A percentile compares a stretch with the other conserved stretches of the same genome.
Evolutionary conservation across 768 basidiomycete species (phyloP).

Genomic region (Collybiopsis luxurians): DNA sequence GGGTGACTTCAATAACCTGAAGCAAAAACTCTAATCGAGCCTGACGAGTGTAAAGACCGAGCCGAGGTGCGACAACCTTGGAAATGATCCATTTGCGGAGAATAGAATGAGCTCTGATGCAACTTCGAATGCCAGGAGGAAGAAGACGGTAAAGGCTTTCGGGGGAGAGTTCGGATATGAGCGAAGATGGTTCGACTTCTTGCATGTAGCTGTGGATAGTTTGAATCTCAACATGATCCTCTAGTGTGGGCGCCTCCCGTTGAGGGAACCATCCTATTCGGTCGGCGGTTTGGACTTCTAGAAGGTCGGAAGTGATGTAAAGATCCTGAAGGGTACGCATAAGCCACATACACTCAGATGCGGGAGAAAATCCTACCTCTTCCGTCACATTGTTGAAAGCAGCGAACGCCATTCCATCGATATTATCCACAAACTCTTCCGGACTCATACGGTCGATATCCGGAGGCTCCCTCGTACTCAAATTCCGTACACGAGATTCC

Average conservation of each 20-base stretch:
- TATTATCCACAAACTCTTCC: constrained; percentile 71
- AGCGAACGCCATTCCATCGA: constrained; percentile 75
- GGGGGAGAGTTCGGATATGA: constrained; percentile 69
- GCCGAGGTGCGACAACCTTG: constrained; percentile 59
- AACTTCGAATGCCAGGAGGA: constrained; percentile 73
- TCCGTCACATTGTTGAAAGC: constrained; percentile 75
- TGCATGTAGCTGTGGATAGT: constrained; percentile 72
- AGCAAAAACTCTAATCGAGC: constrained; percentile 71
- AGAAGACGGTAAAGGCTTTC: constrained; percentile 72
- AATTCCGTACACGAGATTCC: constrained; percentile 29
- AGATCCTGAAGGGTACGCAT: constrained; percentile 52
- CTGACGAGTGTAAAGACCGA: constrained; percentile 65
- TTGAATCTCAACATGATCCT: constrained; percentile 76
- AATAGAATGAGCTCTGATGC: constrained; percentile 72
- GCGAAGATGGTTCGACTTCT: constrained; percentile 67
- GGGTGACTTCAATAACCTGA: constrained; percentile 70
- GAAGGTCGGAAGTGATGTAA: constrained; percentile 70
- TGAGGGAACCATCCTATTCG: constrained; percentile 74
- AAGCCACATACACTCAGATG: constrained; percentile 2
- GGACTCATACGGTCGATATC: constrained; percentile 62
- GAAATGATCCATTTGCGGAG: constrained; percentile 79
- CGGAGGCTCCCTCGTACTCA: constrained; percentile 48
- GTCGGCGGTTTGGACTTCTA: constrained; percentile 80
- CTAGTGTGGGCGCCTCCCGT: constrained; percentile 49
- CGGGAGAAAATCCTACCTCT: constrained; percentile 51